Evolutionary conservation across 1,284 basidiomycete genomes (phyloP).

Genomic region (Psilocybe mexicana): DNA sequence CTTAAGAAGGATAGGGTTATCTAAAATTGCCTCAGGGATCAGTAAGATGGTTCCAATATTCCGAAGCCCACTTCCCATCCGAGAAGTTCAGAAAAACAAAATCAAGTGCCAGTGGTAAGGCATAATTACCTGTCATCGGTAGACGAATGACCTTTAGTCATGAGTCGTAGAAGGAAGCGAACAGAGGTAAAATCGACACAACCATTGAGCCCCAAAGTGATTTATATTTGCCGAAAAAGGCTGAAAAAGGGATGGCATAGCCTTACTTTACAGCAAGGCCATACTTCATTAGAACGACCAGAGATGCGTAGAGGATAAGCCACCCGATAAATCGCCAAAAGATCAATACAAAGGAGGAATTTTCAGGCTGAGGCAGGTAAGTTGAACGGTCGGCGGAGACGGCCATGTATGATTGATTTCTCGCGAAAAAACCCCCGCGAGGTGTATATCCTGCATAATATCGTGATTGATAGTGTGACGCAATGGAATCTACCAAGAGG

Average conservation of each 20-base stretch:
- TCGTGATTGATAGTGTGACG: slow-evolving; percentile 14
- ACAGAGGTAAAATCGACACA: too few species aligned
- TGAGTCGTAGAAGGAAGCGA: too few species aligned
- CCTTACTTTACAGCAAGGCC: background rate
- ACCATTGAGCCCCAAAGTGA: too few species aligned
- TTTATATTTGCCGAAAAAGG: background rate
- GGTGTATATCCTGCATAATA: slow-evolving; percentile 6
- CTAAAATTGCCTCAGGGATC: too few species aligned
- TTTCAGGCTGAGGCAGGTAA: background rate
- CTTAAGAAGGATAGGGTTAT: too few species aligned
- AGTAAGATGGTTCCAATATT: too few species aligned
- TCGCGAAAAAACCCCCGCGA: slow-evolving; percentile 6
- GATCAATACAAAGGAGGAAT: background rate
- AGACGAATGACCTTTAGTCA: too few species aligned
- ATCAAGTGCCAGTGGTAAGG: too few species aligned
- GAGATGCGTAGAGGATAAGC: slow-evolving; percentile 17
- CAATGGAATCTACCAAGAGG: slow-evolving; percentile 10
- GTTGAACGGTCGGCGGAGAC: slow-evolving; percentile 2
- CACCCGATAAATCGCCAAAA: slow-evolving; percentile 17
- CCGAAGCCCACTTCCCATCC: too few species aligned
- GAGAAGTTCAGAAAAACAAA: too few species aligned
- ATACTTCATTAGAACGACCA: slow-evolving; percentile 21
- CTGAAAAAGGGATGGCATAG: too few species aligned
- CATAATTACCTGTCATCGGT: too few species aligned
- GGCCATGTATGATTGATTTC: slow-evolving; percentile 15